Evolutionary conservation across 2,329 filamentous ascomycete species (phyloP).

Genomic region (Penicillium sp.): DNA sequence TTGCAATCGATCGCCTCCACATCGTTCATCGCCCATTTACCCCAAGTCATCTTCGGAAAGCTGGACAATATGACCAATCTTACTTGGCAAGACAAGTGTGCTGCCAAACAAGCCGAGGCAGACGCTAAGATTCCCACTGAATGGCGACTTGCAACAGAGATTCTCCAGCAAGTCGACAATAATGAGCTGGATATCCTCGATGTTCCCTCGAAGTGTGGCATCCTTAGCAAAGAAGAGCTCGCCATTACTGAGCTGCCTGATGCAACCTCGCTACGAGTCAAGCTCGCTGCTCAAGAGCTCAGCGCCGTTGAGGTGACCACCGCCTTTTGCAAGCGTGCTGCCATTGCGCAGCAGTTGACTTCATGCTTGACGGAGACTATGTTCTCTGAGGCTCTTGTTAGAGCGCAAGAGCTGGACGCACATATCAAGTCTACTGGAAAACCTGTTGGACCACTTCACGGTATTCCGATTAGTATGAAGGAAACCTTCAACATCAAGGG

Average conservation of each 20-base stretch:
- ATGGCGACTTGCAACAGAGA: neutral
- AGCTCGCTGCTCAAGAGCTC: neutral
- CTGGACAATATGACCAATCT: neutral
- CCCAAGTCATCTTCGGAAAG: neutral
- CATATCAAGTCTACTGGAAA: constrained; percentile 19
- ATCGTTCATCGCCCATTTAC: neutral
- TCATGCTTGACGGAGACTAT: constrained; percentile 33
- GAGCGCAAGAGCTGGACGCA: constrained; percentile 31
- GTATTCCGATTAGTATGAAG: constrained; percentile 34
- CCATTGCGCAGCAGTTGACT: constrained; percentile 33
- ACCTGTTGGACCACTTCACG: constrained; percentile 31
- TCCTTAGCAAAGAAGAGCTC: neutral
- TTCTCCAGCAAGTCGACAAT: neutral
- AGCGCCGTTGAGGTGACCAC: neutral
- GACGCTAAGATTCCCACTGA: neutral
- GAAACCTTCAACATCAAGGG: constrained; percentile 17
- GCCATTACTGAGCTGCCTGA: neutral
- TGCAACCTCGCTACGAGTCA: neutral
- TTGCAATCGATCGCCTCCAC: too few relatives aligned
- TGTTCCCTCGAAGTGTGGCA: neutral
- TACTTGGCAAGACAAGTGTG: neutral
- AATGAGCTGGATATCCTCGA: neutral
- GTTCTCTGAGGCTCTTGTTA: constrained; percentile 28
- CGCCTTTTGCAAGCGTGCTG: constrained; percentile 39
- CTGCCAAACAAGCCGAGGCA: neutral